Conservation (phyloP, 139 green algal genomes). For the Eudorina sp. region DNA sequence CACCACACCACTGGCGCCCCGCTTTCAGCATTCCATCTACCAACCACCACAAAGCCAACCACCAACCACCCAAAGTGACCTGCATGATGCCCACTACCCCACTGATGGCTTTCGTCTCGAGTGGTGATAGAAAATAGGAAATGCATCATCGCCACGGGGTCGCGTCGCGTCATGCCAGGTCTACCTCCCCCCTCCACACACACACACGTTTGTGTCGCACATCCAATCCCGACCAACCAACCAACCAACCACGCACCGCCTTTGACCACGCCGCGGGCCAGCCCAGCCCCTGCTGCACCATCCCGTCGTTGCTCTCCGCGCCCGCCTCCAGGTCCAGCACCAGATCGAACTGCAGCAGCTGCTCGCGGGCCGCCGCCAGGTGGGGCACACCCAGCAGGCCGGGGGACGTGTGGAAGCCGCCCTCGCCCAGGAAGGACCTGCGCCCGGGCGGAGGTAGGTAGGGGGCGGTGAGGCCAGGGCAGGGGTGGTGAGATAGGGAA, state of each 20-base stretch:
- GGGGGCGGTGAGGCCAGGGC: neutral
- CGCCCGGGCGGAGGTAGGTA: neutral
- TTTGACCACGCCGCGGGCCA: neutral
- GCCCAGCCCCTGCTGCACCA: conserved; percentile 17
- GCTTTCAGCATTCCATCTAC: too few relatives aligned
- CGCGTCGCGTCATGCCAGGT: neutral
- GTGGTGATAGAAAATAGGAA: neutral
- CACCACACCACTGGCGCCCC: too few relatives aligned
- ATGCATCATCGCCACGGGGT: too few relatives aligned
- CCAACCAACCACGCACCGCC: too few relatives aligned
- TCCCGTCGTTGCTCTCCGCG: neutral
- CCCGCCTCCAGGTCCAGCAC: conserved; percentile 23
- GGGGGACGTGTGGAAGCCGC: conserved; percentile 15
- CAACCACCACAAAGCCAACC: too few relatives aligned
- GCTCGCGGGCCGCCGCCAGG: neutral
- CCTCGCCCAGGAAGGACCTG: conserved; percentile 38
- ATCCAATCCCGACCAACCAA: neutral
- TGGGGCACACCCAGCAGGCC: neutral
- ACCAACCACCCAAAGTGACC: neutral
- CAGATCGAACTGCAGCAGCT: conserved; percentile 35
- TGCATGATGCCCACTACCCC: neutral
- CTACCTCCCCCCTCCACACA: neutral
- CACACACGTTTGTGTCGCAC: neutral
- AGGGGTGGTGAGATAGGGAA: neutral
- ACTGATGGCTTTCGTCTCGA: neutral